Conservation (phyloP, 148 eudicot species). For the Drosera capensis region DNA sequence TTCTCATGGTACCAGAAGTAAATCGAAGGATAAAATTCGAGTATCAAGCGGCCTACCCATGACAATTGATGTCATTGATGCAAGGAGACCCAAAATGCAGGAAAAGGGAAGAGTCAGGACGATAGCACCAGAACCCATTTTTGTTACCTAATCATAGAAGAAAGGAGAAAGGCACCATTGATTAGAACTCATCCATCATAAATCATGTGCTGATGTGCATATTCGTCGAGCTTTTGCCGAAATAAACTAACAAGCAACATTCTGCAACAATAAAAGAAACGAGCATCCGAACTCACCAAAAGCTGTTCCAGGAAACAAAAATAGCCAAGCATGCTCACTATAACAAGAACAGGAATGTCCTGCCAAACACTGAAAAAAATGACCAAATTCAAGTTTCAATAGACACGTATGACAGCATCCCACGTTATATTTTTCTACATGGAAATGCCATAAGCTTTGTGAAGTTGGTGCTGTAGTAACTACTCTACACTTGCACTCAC, state of each 20-base stretch:
- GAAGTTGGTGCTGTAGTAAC: too few species aligned
- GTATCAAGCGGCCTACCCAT: constrained; percentile 57
- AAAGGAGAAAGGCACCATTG: not conserved
- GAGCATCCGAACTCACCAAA: constrained; percentile 39
- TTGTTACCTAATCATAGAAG: constrained; percentile 31
- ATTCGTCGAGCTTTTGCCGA: too few species aligned
- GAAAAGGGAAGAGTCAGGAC: constrained; percentile 94
- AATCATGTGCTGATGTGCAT: not conserved
- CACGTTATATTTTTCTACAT: not conserved
- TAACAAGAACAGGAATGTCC: constrained; percentile 87
- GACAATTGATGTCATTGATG: constrained; percentile 87
- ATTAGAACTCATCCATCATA: not conserved
- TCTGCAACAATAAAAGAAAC: not conserved
- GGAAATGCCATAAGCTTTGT: too few species aligned
- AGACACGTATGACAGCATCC: too few species aligned
- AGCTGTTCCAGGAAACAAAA: constrained; percentile 92
- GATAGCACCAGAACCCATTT: constrained; percentile 80
- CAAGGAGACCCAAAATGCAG: constrained; percentile 88
- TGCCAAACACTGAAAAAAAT: constrained; percentile 70
- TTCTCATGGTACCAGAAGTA: too few species aligned
- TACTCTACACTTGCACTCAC: constrained; percentile 12
- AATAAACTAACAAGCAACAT: not conserved
- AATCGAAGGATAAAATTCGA: too few species aligned
- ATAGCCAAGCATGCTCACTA: constrained; percentile 92
- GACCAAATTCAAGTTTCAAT: not conserved